Conservation (phyloP, 163 green algal species). For the Scenedesmus sp. region DNA sequence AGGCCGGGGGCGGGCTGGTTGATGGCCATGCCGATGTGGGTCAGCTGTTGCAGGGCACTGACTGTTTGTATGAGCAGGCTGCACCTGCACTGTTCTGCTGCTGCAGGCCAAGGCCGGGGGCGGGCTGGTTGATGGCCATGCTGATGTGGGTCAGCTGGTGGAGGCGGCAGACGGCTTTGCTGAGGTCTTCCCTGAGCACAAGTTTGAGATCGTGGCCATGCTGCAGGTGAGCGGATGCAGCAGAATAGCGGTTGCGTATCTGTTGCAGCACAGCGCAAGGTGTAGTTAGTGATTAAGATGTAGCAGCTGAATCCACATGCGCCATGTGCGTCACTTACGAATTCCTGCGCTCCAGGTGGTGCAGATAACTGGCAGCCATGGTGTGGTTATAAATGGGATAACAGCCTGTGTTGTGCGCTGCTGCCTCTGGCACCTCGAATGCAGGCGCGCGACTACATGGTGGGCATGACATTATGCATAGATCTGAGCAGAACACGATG, state of each 20-base stretch:
- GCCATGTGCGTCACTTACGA: too few relatives aligned
- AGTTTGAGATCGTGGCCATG: slow-evolving; percentile 91
- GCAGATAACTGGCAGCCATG: too few relatives aligned
- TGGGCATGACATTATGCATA: too few relatives aligned
- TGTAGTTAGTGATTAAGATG: too few relatives aligned
- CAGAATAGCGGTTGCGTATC: neutral
- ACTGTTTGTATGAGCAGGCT: neutral
- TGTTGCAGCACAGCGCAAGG: too few relatives aligned
- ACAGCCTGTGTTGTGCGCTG: too few relatives aligned
- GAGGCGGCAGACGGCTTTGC: slow-evolving; percentile 95
- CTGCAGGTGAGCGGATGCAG: slow-evolving; percentile 63
- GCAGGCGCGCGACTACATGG: too few relatives aligned
- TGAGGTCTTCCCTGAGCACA: slow-evolving; percentile 97
- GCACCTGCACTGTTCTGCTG: neutral
- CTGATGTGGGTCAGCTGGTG: slow-evolving; percentile 81
- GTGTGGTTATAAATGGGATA: too few relatives aligned
- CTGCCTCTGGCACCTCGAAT: too few relatives aligned
- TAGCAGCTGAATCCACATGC: too few relatives aligned
- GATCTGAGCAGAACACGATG: too few relatives aligned
- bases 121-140: slow-evolving; percentile 70
- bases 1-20: slow-evolving; percentile 66
- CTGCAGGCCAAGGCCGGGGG: slow-evolving; percentile 67
- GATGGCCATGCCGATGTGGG: slow-evolving; percentile 70
- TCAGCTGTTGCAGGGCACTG: slow-evolving; percentile 81
- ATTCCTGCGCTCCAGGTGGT: too few relatives aligned